These are phyloP conservation scores for Spergularia azorica DNA, from an alignment of 179 eudicot species.

Conservation along the genomic window DNA sequence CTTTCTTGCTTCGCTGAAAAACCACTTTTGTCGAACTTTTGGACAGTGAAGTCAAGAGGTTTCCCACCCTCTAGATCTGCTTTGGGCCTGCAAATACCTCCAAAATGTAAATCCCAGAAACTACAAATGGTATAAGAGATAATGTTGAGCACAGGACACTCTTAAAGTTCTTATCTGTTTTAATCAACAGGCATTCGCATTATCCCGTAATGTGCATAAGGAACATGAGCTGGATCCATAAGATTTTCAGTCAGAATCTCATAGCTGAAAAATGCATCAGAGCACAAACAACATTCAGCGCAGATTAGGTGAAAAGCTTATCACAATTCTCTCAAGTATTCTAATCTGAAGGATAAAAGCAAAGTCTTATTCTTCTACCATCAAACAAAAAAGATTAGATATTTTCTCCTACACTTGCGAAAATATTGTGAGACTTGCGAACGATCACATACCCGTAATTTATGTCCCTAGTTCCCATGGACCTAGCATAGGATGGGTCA, in stretches of 20 bases:
- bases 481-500: slow-evolving; percentile 65
- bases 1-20: slow-evolving; percentile 51
- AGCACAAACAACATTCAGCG: background rate
- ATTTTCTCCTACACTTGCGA: no score
- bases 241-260: slow-evolving; percentile 84
- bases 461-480: slow-evolving; percentile 67
- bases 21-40: slow-evolving; percentile 56
- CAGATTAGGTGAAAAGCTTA: background rate
- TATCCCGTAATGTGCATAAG: slow-evolving; percentile 81
- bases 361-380: no score
- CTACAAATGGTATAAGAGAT: background rate
- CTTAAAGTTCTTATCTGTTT: slow-evolving; percentile 32
- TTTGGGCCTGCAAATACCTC: slow-evolving; percentile 45
- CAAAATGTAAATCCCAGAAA: slow-evolving; percentile 16
- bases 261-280: slow-evolving; percentile 50
- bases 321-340: background rate
- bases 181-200: slow-evolving; percentile 42
- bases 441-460: slow-evolving; percentile 58
- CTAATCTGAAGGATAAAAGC: background rate
- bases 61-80: slow-evolving; percentile 86
- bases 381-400: no score
- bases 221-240: slow-evolving; percentile 95
- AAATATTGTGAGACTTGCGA: no score
- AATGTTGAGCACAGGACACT: background rate
- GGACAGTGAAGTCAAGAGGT: slow-evolving; percentile 62